Evolutionary conservation across 1,284 basidiomycete species (phyloP).

Genomic region (Leccinum olivaceoglutinosum): DNA sequence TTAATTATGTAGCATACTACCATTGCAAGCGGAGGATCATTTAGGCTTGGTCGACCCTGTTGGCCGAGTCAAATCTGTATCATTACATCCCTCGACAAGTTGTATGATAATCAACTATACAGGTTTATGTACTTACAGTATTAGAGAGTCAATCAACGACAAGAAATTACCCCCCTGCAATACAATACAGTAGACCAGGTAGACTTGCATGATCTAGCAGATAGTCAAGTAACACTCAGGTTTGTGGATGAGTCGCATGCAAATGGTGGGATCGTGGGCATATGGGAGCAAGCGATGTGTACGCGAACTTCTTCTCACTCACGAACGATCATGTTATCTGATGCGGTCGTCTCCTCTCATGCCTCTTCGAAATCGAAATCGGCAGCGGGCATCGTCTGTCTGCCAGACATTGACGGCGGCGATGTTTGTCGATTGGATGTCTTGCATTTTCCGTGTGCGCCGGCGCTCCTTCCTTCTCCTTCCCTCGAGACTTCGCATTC

Average conservation of each 20-base stretch:
- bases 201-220: conserved; percentile 1
- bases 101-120: neutral
- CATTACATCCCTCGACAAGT: neutral
- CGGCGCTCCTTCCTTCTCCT: neutral
- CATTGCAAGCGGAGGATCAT: neutral
- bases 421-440: neutral
- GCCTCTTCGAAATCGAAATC: neutral
- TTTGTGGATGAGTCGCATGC: neutral
- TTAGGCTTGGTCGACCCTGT: neutral
- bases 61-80: conserved; percentile 2
- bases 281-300: neutral
- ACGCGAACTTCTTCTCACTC: neutral
- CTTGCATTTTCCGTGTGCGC: neutral
- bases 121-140: neutral
- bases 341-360: neutral
- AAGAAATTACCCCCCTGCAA: conserved; percentile 14
- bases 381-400: neutral
- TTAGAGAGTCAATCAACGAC: conserved; percentile 15
- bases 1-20: conserved; percentile 3
- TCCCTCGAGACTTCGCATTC: neutral
- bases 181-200: conserved; percentile 16
- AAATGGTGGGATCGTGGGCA: neutral
- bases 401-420: neutral
- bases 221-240: conserved; percentile 1
- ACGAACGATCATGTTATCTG: neutral